These are phyloP conservation scores for Mollisia scopiformis DNA, from an alignment of 2,329 filamentous ascomycete genomes.

Conservation along the genomic window DNA sequence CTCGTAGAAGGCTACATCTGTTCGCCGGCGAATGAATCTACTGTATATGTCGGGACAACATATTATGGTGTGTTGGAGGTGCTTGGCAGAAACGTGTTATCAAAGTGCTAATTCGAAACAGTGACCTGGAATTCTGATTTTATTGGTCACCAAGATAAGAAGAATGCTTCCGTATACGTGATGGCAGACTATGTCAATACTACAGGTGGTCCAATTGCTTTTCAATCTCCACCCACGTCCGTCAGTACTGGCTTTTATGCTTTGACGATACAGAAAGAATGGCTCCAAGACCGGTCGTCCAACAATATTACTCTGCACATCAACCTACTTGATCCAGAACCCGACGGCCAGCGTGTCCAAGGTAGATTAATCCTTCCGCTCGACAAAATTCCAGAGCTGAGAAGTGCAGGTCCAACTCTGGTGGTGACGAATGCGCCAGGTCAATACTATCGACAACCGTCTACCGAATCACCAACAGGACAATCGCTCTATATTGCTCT, in stretches of 20 bases:
- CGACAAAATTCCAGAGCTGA: not conserved
- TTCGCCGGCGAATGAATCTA: slow-evolving; percentile 33
- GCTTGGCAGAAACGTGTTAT: not conserved
- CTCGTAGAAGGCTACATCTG: slow-evolving; percentile 32
- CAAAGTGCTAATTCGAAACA: slow-evolving; percentile 9
- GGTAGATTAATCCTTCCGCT: not conserved
- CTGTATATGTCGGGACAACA: slow-evolving; percentile 31
- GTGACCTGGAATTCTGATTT: slow-evolving; percentile 36
- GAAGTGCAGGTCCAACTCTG: slow-evolving; percentile 26
- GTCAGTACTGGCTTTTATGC: slow-evolving; percentile 28
- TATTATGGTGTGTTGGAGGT: slow-evolving; percentile 31
- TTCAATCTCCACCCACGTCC: slow-evolving; percentile 25
- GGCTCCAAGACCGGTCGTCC: slow-evolving; percentile 24
- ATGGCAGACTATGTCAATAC: slow-evolving; percentile 35
- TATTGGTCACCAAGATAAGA: slow-evolving; percentile 24
- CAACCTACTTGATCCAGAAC: slow-evolving; percentile 23
- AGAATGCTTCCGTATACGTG: slow-evolving; percentile 31
- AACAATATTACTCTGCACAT: slow-evolving; percentile 35
- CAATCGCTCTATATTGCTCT: slow-evolving; percentile 34
- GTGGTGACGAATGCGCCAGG: slow-evolving; percentile 27
- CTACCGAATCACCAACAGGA: slow-evolving; percentile 25
- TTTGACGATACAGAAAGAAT: slow-evolving; percentile 31
- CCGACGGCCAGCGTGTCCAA: slow-evolving; percentile 15
- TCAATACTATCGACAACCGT: slow-evolving; percentile 25
- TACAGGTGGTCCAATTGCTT: slow-evolving; percentile 32